A percentile compares a stretch with the other conserved stretches of the same genome.
Evolutionary conservation across 371 early-diverging fungal species (phyloP).

Genomic region (Syncephalastrum sp.): DNA sequence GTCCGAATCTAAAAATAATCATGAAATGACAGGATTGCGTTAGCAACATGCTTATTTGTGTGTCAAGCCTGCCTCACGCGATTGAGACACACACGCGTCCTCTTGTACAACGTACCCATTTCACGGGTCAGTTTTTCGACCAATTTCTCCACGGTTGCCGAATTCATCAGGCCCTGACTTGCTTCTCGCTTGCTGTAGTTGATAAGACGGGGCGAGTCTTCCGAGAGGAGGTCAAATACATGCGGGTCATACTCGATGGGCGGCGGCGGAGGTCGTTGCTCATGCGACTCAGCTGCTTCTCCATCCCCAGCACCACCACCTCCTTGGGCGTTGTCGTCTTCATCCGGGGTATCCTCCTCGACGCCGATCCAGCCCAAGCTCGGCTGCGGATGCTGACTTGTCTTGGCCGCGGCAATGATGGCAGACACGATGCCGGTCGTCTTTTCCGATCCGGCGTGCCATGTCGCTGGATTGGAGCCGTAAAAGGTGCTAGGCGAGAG

Average conservation of each 20-base stretch:
- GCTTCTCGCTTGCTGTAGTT: slow-evolving; percentile 38
- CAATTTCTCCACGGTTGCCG: slow-evolving; percentile 57
- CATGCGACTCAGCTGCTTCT: not conserved
- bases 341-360: slow-evolving; percentile 15
- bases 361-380: slow-evolving; percentile 28
- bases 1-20: slow-evolving; percentile 31
- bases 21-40: not conserved
- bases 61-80: too few relatives aligned
- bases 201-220: slow-evolving; percentile 24
- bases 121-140: slow-evolving; percentile 61
- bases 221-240: slow-evolving; percentile 37
- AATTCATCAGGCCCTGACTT: slow-evolving; percentile 27
- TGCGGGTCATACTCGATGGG: slow-evolving; percentile 49
- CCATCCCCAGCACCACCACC: not conserved
- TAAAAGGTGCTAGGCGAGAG: not conserved
- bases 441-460: slow-evolving; percentile 6
- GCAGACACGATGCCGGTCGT: slow-evolving; percentile 29
- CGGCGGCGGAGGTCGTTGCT: slow-evolving; percentile 20
- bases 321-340: slow-evolving; percentile 3
- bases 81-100: too few relatives aligned
- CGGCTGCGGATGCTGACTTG: slow-evolving; percentile 9
- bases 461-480: not conserved
- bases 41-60: not conserved
- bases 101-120: slow-evolving; percentile 42
- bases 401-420: slow-evolving; percentile 26